A percentile compares a stretch with the other conserved stretches of the same genome.
phyloP scores from a whole-genome alignment of 1,284 basidiomycete species.

The Boletus coffeatus region DNA sequence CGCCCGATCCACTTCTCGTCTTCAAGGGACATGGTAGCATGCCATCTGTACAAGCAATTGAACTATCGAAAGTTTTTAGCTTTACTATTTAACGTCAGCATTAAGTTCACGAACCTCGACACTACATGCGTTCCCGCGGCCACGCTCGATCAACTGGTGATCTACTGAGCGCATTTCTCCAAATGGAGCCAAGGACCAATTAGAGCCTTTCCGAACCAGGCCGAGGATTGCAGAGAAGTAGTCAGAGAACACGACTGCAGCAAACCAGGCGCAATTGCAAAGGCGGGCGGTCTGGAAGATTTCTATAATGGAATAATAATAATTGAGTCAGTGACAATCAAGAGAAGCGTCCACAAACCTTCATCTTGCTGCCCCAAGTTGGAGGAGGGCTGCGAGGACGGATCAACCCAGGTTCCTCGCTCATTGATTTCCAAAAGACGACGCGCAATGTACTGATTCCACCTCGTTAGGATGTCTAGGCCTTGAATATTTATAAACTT shows the following conservation, averaged over 20 bases:
- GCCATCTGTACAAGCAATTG: conserved; percentile 82
- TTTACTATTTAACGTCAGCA: neutral
- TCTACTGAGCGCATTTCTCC: conserved; percentile 55
- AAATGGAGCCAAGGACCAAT: conserved; percentile 69
- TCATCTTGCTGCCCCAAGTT: conserved; percentile 62
- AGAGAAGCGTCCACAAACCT: conserved; percentile 13
- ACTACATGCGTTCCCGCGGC: conserved; percentile 71
- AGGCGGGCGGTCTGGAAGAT: conserved; percentile 77
- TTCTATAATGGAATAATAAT: conserved; percentile 32
- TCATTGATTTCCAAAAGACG: conserved; percentile 80
- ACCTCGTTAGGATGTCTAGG: neutral
- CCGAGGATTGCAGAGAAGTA: conserved; percentile 75
- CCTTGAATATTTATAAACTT: conserved; percentile 21
- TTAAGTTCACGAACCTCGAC: conserved; percentile 49
- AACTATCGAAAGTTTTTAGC: conserved; percentile 42
- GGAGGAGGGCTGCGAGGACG: conserved; percentile 35
- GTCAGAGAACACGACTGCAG: conserved; percentile 64
- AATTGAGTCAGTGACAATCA: neutral
- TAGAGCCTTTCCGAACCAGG: conserved; percentile 60
- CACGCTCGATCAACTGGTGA: conserved; percentile 64
- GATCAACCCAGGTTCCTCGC: conserved; percentile 52
- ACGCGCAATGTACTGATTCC: conserved; percentile 65
- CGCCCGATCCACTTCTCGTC: conserved; percentile 65
- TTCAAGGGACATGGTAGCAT: conserved; percentile 62
- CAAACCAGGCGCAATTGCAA: conserved; percentile 77